Conservation (phyloP, 176 grass and related monocot genomes). For the Bonia amplexicaulis region DNA sequence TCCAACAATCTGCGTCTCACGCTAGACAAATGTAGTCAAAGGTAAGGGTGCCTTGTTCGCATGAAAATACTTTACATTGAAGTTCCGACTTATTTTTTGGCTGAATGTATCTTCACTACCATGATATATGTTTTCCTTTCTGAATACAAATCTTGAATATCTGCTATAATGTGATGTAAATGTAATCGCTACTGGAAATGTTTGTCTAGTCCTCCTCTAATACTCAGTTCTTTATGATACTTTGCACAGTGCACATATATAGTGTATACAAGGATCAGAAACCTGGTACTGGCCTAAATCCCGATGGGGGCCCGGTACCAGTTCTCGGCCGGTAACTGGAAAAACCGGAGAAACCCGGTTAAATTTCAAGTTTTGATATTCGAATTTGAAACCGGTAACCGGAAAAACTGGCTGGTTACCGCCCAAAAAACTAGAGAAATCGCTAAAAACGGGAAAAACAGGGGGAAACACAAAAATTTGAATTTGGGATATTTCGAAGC, state of each 20-base stretch:
- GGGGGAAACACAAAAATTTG: no score
- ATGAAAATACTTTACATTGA: not conserved
- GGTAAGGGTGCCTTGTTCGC: conserved; percentile 40
- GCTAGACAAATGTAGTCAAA: conserved; percentile 78
- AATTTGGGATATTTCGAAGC: no score
- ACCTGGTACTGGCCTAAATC: no score
- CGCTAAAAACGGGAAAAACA: no score
- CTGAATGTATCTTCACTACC: not conserved
- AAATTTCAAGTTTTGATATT: no score
- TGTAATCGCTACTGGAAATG: not conserved
- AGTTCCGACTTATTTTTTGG: not conserved
- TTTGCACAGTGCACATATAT: not conserved
- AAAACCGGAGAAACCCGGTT: no score
- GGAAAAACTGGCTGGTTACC: no score
- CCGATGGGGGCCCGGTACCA: no score
- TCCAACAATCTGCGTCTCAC: conserved; percentile 77
- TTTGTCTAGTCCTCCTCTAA: not conserved
- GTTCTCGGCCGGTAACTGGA: no score
- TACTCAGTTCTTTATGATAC: not conserved
- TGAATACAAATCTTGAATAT: not conserved
- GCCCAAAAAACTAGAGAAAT: no score
- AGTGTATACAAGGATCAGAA: no score
- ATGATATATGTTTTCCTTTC: not conserved
- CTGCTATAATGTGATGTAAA: not conserved
- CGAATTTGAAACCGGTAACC: no score